Evolutionary conservation across 768 basidiomycete genomes (phyloP).

Genomic region (Tulasnella sp.): DNA sequence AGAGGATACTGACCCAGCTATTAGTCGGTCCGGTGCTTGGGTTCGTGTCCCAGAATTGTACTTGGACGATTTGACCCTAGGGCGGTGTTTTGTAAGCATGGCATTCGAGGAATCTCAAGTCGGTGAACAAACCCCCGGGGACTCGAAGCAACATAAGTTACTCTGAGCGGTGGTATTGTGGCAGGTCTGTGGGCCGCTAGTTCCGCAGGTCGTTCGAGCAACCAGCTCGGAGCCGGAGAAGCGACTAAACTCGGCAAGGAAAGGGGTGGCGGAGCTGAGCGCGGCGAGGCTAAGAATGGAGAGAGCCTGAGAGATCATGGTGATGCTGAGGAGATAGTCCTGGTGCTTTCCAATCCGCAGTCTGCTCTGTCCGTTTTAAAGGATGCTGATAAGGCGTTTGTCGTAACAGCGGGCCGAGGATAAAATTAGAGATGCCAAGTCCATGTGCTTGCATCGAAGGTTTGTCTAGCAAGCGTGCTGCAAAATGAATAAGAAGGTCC

Average conservation of each 20-base stretch:
- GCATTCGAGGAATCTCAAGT: neutral
- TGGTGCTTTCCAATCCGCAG: neutral
- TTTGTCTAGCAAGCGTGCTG: neutral
- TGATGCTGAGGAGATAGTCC: neutral
- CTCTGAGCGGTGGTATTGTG: slow-evolving; percentile 48
- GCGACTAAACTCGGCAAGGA: slow-evolving; percentile 3
- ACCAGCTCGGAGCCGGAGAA: slow-evolving; percentile 17
- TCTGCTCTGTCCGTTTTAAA: neutral
- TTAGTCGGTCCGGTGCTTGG: slow-evolving; percentile 59
- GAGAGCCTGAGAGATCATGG: slow-evolving; percentile 9
- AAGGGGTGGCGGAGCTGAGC: slow-evolving; percentile 1
- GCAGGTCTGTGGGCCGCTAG: slow-evolving; percentile 39
- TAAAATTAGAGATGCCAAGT: neutral
- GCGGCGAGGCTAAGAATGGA: neutral
- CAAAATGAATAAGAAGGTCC: neutral
- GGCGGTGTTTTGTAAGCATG: slow-evolving; percentile 6
- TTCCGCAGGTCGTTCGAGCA: slow-evolving; percentile 7
- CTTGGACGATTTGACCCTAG: slow-evolving; percentile 60
- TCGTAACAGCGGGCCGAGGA: neutral
- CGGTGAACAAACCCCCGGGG: slow-evolving; percentile 52
- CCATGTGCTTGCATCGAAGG: slow-evolving; percentile 9
- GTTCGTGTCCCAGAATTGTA: slow-evolving; percentile 71
- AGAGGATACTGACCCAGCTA: slow-evolving; percentile 56
- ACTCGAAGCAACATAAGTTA: slow-evolving; percentile 59
- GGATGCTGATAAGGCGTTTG: neutral